A percentile compares a stretch with the other conserved stretches of the same genome.
These are phyloP conservation scores for Leccinum arenicola DNA, from an alignment of 768 basidiomycete genomes.

Conservation along the genomic window DNA sequence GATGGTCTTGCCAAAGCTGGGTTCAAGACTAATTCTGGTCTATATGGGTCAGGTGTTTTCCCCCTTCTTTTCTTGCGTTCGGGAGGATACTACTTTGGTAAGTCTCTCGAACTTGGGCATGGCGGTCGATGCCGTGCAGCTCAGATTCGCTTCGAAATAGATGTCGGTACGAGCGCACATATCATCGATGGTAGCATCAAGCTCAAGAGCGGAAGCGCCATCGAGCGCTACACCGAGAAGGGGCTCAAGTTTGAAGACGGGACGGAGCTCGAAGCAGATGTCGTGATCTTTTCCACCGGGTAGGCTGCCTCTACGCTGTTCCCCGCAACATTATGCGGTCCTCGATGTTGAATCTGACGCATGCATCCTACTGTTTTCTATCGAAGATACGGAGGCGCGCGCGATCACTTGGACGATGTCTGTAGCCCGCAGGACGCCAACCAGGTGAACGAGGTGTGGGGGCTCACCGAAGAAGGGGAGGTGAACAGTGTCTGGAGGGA, in stretches of 20 bases:
- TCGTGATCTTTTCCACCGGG: conserved; percentile 34
- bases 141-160: conserved; percentile 12
- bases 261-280: conserved; percentile 31
- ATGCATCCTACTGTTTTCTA: neutral
- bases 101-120: neutral
- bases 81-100: conserved; percentile 44
- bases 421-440: conserved; percentile 45
- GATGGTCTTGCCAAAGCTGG: conserved; percentile 39
- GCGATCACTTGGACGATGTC: conserved; percentile 39
- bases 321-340: neutral
- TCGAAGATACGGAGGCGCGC: conserved; percentile 45
- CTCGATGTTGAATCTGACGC: neutral
- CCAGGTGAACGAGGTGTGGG: conserved; percentile 55
- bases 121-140: neutral
- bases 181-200: conserved; percentile 50
- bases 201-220: conserved; percentile 42
- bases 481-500: conserved; percentile 38
- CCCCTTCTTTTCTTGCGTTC: conserved; percentile 24
- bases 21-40: conserved; percentile 37
- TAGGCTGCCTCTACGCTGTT: neutral
- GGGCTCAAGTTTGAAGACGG: conserved; percentile 32
- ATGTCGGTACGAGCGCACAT: conserved; percentile 41
- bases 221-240: conserved; percentile 30
- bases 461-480: conserved; percentile 62
- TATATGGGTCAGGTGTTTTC: conserved; percentile 32